Evolutionary conservation across 495 filamentous ascomycete genomes (phyloP).

Genomic region (Baudoinia panamericana): DNA sequence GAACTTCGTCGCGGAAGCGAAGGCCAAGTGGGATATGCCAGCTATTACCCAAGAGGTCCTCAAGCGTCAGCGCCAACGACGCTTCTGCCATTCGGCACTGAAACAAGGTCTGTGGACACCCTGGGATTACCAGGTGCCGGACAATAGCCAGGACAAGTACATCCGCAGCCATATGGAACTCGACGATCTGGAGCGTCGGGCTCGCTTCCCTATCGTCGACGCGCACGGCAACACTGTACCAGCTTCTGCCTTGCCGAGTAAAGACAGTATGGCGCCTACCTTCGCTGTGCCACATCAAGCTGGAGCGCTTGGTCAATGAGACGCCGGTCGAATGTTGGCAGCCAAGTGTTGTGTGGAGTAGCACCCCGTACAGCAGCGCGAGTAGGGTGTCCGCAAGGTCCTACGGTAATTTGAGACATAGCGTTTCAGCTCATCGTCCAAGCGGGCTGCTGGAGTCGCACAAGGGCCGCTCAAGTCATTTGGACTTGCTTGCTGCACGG

Average conservation of each 20-base stretch:
- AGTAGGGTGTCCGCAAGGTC: constrained; percentile 2
- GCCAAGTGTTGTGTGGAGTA: not conserved
- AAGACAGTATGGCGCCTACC: constrained; percentile 8
- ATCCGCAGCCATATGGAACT: constrained; percentile 56
- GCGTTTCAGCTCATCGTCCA: constrained; percentile 1
- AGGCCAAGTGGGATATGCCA: constrained; percentile 59
- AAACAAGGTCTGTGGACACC: constrained; percentile 51
- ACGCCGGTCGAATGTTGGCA: not conserved
- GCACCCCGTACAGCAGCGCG: no score
- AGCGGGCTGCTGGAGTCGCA: not conserved
- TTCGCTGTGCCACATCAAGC: constrained; percentile 13
- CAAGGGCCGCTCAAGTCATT: not conserved
- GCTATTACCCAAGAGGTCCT: constrained; percentile 56
- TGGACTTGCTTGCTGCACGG: constrained; percentile 2
- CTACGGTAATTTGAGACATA: not conserved
- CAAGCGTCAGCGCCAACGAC: constrained; percentile 54
- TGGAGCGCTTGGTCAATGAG: constrained; percentile 16
- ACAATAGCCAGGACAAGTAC: constrained; percentile 62
- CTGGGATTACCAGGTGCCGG: constrained; percentile 68
- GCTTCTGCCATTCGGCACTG: constrained; percentile 61
- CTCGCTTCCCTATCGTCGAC: constrained; percentile 53
- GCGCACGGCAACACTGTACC: constrained; percentile 12
- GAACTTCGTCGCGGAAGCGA: constrained; percentile 52
- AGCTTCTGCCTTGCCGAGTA: not conserved
- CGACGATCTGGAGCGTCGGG: constrained; percentile 53